Conservation (phyloP, 305 asterid species). For the Coffea humblotiana region DNA sequence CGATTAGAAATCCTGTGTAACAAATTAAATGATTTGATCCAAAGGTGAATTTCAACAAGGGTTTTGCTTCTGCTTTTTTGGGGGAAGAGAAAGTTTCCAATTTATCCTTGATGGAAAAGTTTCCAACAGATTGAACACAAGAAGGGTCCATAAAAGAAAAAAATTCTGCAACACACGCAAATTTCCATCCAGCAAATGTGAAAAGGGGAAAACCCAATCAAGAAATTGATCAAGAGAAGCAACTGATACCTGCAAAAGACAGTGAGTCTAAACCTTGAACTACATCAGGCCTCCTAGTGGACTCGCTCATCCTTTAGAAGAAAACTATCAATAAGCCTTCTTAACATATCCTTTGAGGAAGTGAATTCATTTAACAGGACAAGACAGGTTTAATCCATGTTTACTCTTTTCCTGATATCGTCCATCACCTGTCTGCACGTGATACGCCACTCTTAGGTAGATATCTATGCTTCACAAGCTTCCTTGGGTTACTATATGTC, state of each 20-base stretch:
- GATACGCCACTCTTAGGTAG: conserved; percentile 34
- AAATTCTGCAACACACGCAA: background rate
- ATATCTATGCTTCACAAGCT: conserved; percentile 48
- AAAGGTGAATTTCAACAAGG: background rate
- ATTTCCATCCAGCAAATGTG: background rate
- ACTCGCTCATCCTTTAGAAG: background rate
- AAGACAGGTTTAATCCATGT: conserved; percentile 23
- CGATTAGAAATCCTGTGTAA: background rate
- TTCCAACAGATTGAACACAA: background rate
- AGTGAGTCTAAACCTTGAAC: background rate
- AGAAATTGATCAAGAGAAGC: background rate
- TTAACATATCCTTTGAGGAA: background rate
- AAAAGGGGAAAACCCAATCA: background rate
- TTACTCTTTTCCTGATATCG: conserved; percentile 30
- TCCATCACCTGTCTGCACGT: conserved; percentile 44
- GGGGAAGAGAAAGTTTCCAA: background rate
- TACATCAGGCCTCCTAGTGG: background rate
- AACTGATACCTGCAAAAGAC: conserved; percentile 4
- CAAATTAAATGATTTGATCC: background rate
- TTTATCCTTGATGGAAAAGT: background rate
- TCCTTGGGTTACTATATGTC: conserved; percentile 51
- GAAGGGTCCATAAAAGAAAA: background rate
- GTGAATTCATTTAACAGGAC: background rate
- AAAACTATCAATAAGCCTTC: background rate
- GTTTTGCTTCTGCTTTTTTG: background rate